phyloP scores from a whole-genome alignment of 345 rosid species.

The Melaleuca quinquenervia region DNA sequence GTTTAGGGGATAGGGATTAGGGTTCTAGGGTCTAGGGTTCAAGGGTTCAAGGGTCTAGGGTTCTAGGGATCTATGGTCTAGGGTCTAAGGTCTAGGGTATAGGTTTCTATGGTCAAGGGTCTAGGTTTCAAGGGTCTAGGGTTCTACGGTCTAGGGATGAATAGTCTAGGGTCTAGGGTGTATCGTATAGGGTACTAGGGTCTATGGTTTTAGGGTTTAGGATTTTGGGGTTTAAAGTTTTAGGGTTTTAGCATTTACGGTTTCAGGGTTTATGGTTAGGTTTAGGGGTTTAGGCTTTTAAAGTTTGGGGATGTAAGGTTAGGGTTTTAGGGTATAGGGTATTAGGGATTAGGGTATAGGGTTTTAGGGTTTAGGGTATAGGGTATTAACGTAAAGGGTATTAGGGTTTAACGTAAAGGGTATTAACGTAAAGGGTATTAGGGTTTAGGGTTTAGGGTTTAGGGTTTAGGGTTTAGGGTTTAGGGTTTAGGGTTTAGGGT shows the following conservation, averaged over 20 bases:
- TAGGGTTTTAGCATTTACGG: background rate
- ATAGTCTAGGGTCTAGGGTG: constrained; percentile 15
- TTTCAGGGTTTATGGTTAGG: constrained; percentile 1
- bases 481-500: constrained; percentile 15
- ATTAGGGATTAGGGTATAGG: background rate
- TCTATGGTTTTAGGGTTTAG: constrained; percentile 14
- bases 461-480: constrained; percentile 9
- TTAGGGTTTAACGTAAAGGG: too few species aligned
- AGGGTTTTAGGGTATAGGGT: constrained; percentile 11
- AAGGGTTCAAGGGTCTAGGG: constrained; percentile 4
- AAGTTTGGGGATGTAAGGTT: constrained; percentile 18
- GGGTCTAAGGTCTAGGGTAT: constrained; percentile 10
- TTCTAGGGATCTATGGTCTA: constrained; percentile 9
- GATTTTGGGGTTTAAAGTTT: constrained; percentile 14
- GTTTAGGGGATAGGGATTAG: constrained; percentile 1
- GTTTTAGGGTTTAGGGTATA: background rate
- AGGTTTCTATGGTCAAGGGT: constrained; percentile 3
- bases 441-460: constrained; percentile 11
- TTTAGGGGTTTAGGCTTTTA: constrained; percentile 12
- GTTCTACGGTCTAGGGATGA: constrained; percentile 11
- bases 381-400: constrained; percentile 11
- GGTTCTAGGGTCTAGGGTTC: constrained; percentile 1
- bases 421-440: too few species aligned
- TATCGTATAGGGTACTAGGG: constrained; percentile 15
- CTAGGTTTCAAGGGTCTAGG: constrained; percentile 8